These are phyloP conservation scores for Calonectria leucothoes DNA, from an alignment of 2,329 filamentous ascomycete genomes.

Conservation along the genomic window DNA sequence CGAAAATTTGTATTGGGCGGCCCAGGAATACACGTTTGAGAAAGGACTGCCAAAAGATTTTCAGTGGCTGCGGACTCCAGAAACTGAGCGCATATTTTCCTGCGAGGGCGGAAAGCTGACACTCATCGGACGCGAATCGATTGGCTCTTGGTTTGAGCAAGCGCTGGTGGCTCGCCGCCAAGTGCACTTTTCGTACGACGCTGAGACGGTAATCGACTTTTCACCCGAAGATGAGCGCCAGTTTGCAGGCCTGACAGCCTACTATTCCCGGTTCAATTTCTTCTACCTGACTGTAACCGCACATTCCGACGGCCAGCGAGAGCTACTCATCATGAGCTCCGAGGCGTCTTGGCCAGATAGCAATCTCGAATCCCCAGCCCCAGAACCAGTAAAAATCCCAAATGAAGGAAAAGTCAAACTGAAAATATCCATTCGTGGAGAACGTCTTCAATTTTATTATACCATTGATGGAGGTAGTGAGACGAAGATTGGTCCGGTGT, in stretches of 20 bases:
- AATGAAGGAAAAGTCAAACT: constrained; percentile 66
- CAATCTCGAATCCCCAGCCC: constrained; percentile 56
- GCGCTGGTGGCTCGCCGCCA: constrained; percentile 66
- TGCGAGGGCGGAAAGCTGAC: constrained; percentile 54
- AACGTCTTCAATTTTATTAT: constrained; percentile 67
- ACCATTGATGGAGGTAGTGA: constrained; percentile 58
- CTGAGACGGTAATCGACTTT: constrained; percentile 67
- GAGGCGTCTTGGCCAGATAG: constrained; percentile 67
- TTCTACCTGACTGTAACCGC: constrained; percentile 72
- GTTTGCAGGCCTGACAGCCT: constrained; percentile 70
- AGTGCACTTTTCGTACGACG: constrained; percentile 70
- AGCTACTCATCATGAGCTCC: constrained; percentile 67
- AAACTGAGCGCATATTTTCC: constrained; percentile 64
- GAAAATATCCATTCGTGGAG: constrained; percentile 62
- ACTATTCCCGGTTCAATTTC: constrained; percentile 74
- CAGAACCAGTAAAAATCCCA: constrained; percentile 60
- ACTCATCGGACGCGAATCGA: constrained; percentile 62
- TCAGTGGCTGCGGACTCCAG: constrained; percentile 68
- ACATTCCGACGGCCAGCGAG: constrained; percentile 64
- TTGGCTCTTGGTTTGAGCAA: constrained; percentile 71
- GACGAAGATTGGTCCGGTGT: constrained; percentile 64
- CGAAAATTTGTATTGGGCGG: constrained; percentile 62
- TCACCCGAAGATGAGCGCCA: constrained; percentile 68
- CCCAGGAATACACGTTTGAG: constrained; percentile 60
- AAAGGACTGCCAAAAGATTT: constrained; percentile 62